phyloP scores from a whole-genome alignment of 805 yeast genomes.

The Pichia sporocuriosa region DNA sequence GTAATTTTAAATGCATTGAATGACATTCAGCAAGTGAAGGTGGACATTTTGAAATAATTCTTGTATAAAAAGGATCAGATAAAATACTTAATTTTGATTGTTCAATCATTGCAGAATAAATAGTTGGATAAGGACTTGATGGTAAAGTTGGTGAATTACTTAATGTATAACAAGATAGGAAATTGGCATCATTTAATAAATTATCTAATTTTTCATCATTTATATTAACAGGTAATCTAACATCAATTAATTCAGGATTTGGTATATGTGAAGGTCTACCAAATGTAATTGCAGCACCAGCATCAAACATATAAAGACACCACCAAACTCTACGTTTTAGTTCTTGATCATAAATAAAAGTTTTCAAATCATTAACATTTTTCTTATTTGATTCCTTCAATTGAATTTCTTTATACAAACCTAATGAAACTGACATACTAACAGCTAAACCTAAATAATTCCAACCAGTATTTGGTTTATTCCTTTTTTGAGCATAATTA shows the following conservation, averaged over 20 bases:
- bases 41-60: slow-evolving; percentile 39
- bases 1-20: slow-evolving; percentile 38
- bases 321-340: slow-evolving; percentile 61
- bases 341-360: slow-evolving; percentile 39
- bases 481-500: slow-evolving; percentile 56
- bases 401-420: slow-evolving; percentile 48
- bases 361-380: slow-evolving; percentile 22
- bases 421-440: slow-evolving; percentile 61
- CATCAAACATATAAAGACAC: slow-evolving; percentile 58
- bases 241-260: slow-evolving; percentile 39
- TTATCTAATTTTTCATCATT: slow-evolving; percentile 36
- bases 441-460: slow-evolving; percentile 57
- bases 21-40: slow-evolving; percentile 46
- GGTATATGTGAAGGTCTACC: slow-evolving; percentile 60
- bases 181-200: slow-evolving; percentile 20
- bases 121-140: slow-evolving; percentile 39
- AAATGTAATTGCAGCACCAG: slow-evolving; percentile 56
- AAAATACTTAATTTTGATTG: slow-evolving; percentile 45
- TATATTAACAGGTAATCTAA: slow-evolving; percentile 43
- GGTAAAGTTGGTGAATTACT: slow-evolving; percentile 16
- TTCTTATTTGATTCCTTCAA: slow-evolving; percentile 10
- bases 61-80: slow-evolving; percentile 43
- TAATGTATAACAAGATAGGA: slow-evolving; percentile 7
- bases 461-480: slow-evolving; percentile 66
- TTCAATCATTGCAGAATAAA: slow-evolving; percentile 52